Base-by-base conservation (phyloP, 441 rosid species). In the Euphorbia schlechtendalii region DNA sequence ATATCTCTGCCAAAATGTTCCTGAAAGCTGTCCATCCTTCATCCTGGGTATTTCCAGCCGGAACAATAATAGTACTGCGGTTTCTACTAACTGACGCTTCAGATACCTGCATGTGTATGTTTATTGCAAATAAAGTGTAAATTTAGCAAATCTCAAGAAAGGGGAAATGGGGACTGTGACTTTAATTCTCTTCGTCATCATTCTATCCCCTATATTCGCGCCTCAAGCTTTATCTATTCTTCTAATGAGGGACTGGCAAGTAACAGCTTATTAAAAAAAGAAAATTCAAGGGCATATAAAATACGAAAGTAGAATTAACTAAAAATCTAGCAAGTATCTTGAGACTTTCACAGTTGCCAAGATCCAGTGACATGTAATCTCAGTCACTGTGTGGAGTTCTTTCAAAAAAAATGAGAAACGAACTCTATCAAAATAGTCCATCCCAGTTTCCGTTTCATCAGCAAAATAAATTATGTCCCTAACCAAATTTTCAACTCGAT, bases 1-100 rank as follows among this genome's bases (percentile, higher is more conserved):
- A 81, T 55, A 92, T 88, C 74, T 92, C 97, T 3, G 94, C 96
- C 70, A 92, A 77, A 25, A 92, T 92, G 73, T 90, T 84, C 83
- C 97, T 85, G 72, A 92, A 92, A 62, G 98, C 89, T 43, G 94
- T 82, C 98, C 97, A 92, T n/a, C 98, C 98, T 86, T 90, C 98
- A 72, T 88, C 97, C 57, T 83, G 76, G 21, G 89, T 54, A 74
- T 71, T 89, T 69, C 98, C 97, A 32, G 97, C 97, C 27, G 98
- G 98, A 58, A 92, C 96, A 61, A 92, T 90, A 56, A 92, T 90
- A 54, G 98, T 92, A 74, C 98, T 90, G 60, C 97, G 90, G 64
- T 85, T 92, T 78, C 98, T 85, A 77, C 86, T 92, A 41, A 90
- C 88, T 27, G 98, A 92, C 75, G 98, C 97, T 82, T 92, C 98